Conservation (phyloP, 2,329 filamentous ascomycete genomes). For the Fusarium goolgardi region DNA sequence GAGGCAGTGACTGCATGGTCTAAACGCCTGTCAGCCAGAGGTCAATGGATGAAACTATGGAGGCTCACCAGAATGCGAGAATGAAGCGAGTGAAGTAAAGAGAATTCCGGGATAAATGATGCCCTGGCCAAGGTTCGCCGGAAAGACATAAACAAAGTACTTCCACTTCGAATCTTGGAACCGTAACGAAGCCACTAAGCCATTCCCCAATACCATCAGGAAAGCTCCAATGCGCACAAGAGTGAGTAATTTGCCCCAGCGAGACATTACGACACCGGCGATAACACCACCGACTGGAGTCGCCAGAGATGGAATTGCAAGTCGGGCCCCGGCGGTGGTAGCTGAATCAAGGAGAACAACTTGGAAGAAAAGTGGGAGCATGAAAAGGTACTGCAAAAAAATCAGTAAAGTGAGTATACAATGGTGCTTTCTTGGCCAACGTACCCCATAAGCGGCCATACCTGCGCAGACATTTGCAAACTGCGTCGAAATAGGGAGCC, state of each 20-base stretch:
- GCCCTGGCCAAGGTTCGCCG: conserved; percentile 69
- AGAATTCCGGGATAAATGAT: conserved; percentile 69
- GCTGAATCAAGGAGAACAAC: conserved; percentile 73
- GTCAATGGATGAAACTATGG: background rate
- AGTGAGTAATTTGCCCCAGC: conserved; percentile 62
- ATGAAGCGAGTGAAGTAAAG: conserved; percentile 71
- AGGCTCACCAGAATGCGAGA: conserved; percentile 66
- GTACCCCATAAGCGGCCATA: conserved; percentile 70
- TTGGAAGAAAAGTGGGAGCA: conserved; percentile 77
- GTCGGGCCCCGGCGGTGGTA: conserved; percentile 71
- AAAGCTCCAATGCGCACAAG: conserved; percentile 64
- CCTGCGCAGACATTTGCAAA: conserved; percentile 70
- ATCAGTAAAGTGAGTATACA: conserved; percentile 18
- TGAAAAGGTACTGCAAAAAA: conserved; percentile 68
- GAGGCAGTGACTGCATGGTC: conserved; percentile 73
- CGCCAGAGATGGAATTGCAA: conserved; percentile 72
- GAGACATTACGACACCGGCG: conserved; percentile 69
- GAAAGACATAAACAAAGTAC: conserved; percentile 67
- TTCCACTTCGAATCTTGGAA: conserved; percentile 64
- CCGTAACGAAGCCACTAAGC: conserved; percentile 61
- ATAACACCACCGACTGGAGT: conserved; percentile 67
- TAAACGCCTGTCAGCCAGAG: conserved; percentile 42
- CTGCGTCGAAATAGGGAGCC: conserved; percentile 65
- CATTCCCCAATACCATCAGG: conserved; percentile 66
- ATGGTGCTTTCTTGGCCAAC: conserved; percentile 42